Base-by-base conservation (phyloP, 768 basidiomycete species). In the Phylloporus arenicola region DNA sequence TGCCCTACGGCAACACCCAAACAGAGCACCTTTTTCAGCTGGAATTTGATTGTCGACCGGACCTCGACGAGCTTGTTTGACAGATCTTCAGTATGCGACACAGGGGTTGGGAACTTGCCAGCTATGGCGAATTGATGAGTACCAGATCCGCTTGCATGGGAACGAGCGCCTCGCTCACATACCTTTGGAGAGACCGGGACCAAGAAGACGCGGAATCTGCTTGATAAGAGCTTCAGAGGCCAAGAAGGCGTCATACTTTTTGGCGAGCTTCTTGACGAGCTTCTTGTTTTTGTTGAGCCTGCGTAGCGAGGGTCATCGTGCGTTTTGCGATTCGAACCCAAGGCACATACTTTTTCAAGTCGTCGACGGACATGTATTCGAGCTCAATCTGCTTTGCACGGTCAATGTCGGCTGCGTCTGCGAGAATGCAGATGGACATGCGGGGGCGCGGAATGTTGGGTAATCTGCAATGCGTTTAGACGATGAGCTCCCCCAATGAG, bases 241-340 rank as follows among this genome's bases (percentile, higher is more conserved):
- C 59, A 99, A 77, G 86, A 99, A 99, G 52, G 95, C 93, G 63
- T 99, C 94, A 77, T 97, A 94, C 72, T 97, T 97, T 81, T 98
- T 97, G 59, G 95, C 95, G 61, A 98, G 89, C 78, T 96, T 96
- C 82, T 98, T 99, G 68, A 98, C 96, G 55, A 99, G 90, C 77
- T 99, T 99, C 81, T 99, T 98, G 83, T 98, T 99, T 79, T 96
- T 95, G 86, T 95, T 96, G 58, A 97, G 82, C 74, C 89, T 92
- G 42, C 16, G 20, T n/a, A n/a, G 16, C 41, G 12, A 1, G 2
- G 42, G 50, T 52, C 8, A 57, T 37, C 35, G 49, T 9, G 27
- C 19, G 14, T 46, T 12, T 43, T 22, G 16, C 16, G 16, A 4
- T 5, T n/a, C 25, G 33, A 12, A 24, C 45, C 43, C 10, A n/a